Evolutionary conservation across 768 basidiomycete genomes (phyloP), one percentile per base, ranked within the genome.

Genomic region (Phylloporus sp.): DNA sequence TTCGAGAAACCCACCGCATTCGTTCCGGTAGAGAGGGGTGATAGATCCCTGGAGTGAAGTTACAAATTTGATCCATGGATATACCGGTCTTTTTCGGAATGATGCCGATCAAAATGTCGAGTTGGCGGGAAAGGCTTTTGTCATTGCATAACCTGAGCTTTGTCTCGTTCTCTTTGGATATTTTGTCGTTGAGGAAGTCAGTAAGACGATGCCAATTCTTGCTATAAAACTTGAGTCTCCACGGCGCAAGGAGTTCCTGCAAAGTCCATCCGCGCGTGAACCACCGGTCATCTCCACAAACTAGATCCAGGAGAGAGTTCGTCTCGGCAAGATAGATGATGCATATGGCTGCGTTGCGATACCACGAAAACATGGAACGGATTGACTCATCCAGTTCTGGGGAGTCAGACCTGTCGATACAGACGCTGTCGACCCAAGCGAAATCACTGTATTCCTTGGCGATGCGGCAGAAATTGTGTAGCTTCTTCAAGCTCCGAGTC

Each of bases 321-420:
- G 50, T 39, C 20, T 27, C 43, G 3, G 35, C 50, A 18, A 51
- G 43, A 12, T 51, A 39, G n/a, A 45, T 20, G 11, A 50, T 22
- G 34, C 49, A 50, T n/a, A 50, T 26, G 12, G n/a, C 4, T 2
- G 50, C 50, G n/a, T 8, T 28, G 23, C 44, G 43, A 31, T 51
- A 51, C 43, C 50, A 51, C 6, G 6, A 18, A 29, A 45, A 45
- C 50, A 51, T 51, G 28, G 50, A 51, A 16, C 50, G 50, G 10
- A 51, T 51, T 2, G 50, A 35, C 24, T 45, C 50, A 4, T 51
- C 43, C 22, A 45, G 16, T n/a, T 51, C 50, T 1, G 36, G 13
- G 28, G 29, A 23, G 16, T 22, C 28, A 1, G 34, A 20, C 12
- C 39, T 39, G 16, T 51, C 22, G 43, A 51, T 39, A 27, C 43